Percentiles rank a stretch among this genome's conserved stretches.
Evolutionary conservation across 75 land plant species (phyloP).

Genomic region (Larix kaempferi): DNA sequence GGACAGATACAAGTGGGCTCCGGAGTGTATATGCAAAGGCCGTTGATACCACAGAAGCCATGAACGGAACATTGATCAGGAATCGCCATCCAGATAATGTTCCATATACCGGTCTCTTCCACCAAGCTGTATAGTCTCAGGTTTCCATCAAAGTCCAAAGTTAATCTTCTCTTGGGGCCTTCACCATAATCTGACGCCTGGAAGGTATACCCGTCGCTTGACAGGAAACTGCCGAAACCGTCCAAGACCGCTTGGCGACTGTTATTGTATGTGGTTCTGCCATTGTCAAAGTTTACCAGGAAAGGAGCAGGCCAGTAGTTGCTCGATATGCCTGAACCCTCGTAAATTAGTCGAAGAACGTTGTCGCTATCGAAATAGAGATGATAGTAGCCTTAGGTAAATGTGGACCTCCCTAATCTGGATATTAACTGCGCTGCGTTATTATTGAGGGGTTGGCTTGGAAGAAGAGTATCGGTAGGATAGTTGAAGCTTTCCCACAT

Average conservation of each 20-base stretch:
- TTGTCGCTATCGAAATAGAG: constrained; percentile 6
- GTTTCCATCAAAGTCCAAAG: constrained; percentile 53
- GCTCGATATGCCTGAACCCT: background rate
- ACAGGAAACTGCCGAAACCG: constrained; percentile 22
- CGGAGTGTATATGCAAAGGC: constrained; percentile 32
- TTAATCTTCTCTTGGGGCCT: constrained; percentile 30
- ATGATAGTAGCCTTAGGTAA: background rate
- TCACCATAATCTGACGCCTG: constrained; percentile 35
- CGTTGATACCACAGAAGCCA: constrained; percentile 50
- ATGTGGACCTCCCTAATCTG: background rate
- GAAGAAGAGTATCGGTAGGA: constrained; percentile 31
- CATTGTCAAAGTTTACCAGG: background rate
- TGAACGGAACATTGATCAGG: constrained; percentile 24
- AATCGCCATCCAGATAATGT: constrained; percentile 42
- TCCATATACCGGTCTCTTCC: constrained; percentile 14
- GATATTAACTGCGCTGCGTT: background rate
- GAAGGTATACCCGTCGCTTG: constrained; percentile 31
- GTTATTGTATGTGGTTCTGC: constrained; percentile 21
- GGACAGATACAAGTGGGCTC: constrained; percentile 40
- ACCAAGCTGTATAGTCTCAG: constrained; percentile 48
- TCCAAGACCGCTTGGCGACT: constrained; percentile 27
- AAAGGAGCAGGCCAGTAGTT: background rate
- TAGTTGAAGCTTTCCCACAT: constrained; percentile 32
- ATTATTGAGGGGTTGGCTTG: constrained; percentile 12
- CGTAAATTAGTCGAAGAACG: background rate